A percentile compares a stretch with the other conserved stretches of the same genome.
Conservation (phyloP, 73 alveolate genomes). For the Uronychia binucleata region DNA sequence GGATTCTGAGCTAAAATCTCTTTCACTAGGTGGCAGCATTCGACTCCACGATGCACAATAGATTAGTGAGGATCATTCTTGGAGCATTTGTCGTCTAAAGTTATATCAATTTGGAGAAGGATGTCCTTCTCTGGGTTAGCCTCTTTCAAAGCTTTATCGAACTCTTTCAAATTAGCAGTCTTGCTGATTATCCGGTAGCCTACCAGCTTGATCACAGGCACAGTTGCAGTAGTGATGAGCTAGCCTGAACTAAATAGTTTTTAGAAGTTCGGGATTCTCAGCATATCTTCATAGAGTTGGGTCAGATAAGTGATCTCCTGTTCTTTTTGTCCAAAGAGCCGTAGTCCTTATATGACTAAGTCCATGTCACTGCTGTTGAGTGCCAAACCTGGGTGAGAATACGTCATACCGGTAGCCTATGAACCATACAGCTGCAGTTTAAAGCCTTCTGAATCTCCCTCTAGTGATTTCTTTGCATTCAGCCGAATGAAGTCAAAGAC, state of each 20-base stretch:
- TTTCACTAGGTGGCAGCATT: neutral
- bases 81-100: conserved; percentile 18
- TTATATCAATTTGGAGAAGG: neutral
- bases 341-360: neutral
- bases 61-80: neutral
- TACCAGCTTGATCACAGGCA: conserved; percentile 53
- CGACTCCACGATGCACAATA: neutral
- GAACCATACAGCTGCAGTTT: neutral
- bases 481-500: neutral
- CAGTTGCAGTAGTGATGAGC: conserved; percentile 34
- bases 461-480: neutral
- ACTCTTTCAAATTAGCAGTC: conserved; percentile 1
- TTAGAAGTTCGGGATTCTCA: neutral
- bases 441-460: neutral
- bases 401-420: neutral
- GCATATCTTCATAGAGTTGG: neutral
- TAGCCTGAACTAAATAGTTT: neutral
- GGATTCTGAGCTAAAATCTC: neutral
- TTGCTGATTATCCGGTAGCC: conserved; percentile 10
- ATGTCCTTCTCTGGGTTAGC: conserved; percentile 46
- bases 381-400: neutral
- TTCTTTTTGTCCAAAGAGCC: neutral
- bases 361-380: neutral
- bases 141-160: conserved; percentile 37
- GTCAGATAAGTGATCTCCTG: neutral